phyloP scores from a whole-genome alignment of 2,329 filamentous ascomycete species.

The Pyricularia sp. region DNA sequence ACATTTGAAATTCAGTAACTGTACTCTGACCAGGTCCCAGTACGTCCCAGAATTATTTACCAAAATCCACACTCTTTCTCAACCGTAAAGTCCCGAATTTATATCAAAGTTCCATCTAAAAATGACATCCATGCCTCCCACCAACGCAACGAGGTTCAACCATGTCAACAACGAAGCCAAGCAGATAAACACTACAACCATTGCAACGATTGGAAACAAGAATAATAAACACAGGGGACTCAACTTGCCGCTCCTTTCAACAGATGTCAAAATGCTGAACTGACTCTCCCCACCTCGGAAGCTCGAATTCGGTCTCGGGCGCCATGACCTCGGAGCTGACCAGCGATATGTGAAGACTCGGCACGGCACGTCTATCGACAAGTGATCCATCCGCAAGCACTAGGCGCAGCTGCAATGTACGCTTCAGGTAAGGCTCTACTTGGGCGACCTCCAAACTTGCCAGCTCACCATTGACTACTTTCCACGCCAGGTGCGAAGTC shows the following conservation, averaged over 20 bases:
- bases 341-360: constrained; percentile 24
- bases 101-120: too few relatives aligned
- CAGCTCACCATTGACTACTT: constrained; percentile 27
- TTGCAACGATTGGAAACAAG: background rate
- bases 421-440: constrained; percentile 31
- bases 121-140: background rate
- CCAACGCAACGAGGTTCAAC: background rate
- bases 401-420: constrained; percentile 25
- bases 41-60: too few relatives aligned
- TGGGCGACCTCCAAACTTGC: constrained; percentile 23
- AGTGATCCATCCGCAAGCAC: constrained; percentile 17
- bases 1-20: too few relatives aligned
- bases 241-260: background rate
- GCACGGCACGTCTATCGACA: constrained; percentile 18
- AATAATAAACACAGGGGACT: background rate
- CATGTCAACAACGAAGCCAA: background rate
- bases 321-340: constrained; percentile 27
- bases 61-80: too few relatives aligned
- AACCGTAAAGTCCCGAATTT: too few relatives aligned
- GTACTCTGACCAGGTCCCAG: too few relatives aligned
- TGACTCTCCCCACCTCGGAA: constrained; percentile 26
- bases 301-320: constrained; percentile 20
- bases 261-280: constrained; percentile 14
- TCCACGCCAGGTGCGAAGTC: constrained; percentile 36
- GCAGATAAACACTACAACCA: background rate